Percentiles rank a stretch among this genome's conserved stretches.
Evolutionary conservation across 2,329 filamentous ascomycete species (phyloP).

Genomic region (Macrophomina phaseolina): DNA sequence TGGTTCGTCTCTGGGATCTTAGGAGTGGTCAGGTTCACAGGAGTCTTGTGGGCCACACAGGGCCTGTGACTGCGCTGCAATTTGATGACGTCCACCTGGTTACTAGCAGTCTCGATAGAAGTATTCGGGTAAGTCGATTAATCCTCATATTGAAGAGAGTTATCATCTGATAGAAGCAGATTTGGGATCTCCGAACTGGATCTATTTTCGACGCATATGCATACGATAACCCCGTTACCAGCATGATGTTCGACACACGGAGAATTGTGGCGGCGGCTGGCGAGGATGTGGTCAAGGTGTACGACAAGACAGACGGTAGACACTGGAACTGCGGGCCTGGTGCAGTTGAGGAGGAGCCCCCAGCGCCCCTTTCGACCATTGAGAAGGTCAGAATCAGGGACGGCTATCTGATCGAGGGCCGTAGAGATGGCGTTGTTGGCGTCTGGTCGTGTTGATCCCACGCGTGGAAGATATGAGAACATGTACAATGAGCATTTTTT

Average conservation of each 20-base stretch:
- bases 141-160: constrained; percentile 3
- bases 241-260: constrained; percentile 95
- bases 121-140: constrained; percentile 77
- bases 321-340: constrained; percentile 97
- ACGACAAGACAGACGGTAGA: constrained; percentile 93
- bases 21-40: constrained; percentile 96
- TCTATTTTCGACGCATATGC: constrained; percentile 96
- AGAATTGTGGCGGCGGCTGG: constrained; percentile 89
- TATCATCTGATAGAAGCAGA: constrained; percentile 60
- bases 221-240: constrained; percentile 88
- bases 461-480: background rate
- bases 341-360: constrained; percentile 67
- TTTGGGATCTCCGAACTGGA: constrained; percentile 97
- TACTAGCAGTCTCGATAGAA: constrained; percentile 89
- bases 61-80: constrained; percentile 89
- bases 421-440: constrained; percentile 84
- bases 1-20: constrained; percentile 96
- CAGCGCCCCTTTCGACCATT: constrained; percentile 62
- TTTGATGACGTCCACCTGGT: constrained; percentile 96
- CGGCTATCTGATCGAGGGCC: constrained; percentile 90
- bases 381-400: constrained; percentile 91
- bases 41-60: constrained; percentile 93
- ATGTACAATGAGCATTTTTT: constrained; percentile 22
- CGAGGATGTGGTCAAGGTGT: constrained; percentile 95
- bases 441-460: constrained; percentile 67